A percentile compares a stretch with the other conserved stretches of the same genome.
phyloP scores from a whole-genome alignment of 257 asterid genomes.

The Paraleonurus japonicus region DNA sequence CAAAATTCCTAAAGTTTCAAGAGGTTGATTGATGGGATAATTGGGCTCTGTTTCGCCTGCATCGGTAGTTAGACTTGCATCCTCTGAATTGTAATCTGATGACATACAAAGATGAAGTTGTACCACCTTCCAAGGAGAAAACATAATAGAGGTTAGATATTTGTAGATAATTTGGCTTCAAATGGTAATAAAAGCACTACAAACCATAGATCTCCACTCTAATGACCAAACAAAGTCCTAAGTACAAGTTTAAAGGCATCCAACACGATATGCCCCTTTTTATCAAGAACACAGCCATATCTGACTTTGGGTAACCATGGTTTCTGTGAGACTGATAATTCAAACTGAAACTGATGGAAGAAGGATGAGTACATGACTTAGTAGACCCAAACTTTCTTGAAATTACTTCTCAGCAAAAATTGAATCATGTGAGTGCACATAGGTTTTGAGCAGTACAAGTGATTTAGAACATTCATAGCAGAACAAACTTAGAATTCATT shows the following conservation, averaged over 20 bases:
- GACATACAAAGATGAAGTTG: slow-evolving; percentile 59
- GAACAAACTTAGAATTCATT: not conserved
- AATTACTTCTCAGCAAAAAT: not conserved
- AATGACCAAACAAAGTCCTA: slow-evolving; percentile 23
- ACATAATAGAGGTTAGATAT: slow-evolving; percentile 17
- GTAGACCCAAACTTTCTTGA: not conserved
- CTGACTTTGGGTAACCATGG: not conserved
- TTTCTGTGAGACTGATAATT: slow-evolving; percentile 2
- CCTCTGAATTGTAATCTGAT: slow-evolving; percentile 42
- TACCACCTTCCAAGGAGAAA: slow-evolving; percentile 50
- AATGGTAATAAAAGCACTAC: not conserved
- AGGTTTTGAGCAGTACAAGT: not conserved
- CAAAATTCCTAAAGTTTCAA: slow-evolving; percentile 32
- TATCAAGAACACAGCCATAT: slow-evolving; percentile 11
- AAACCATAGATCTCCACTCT: slow-evolving; percentile 8
- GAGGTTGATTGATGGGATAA: slow-evolving; percentile 27
- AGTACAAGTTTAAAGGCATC: not conserved
- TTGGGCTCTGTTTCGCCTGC: slow-evolving; percentile 35
- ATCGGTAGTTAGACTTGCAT: slow-evolving; percentile 30
- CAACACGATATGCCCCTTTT: slow-evolving; percentile 11
- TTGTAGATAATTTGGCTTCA: slow-evolving; percentile 17
- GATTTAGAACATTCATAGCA: not conserved
- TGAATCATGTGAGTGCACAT: not conserved
- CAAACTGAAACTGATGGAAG: slow-evolving; percentile 12
- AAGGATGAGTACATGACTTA: not conserved